Base-by-base conservation (phyloP, 306 rosid species). In the Acmispon strigosus region DNA sequence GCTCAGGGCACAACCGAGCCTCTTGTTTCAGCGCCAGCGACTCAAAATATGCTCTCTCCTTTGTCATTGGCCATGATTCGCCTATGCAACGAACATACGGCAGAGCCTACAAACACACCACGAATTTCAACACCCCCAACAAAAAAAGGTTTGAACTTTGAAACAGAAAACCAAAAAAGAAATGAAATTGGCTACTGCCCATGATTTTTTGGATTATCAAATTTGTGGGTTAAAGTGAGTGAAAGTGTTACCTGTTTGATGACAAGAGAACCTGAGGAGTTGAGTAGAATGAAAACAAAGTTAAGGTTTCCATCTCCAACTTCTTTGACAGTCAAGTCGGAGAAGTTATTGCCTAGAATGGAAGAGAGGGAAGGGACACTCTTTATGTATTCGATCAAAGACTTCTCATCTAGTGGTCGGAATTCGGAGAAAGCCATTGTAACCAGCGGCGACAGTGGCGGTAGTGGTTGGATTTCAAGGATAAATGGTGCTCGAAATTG, bases 261-360 rank as follows among this genome's bases (percentile, higher is more conserved):
- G 86, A 94, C 96, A 43, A 90, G 36, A 69, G 97, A 94, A 37
- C 91, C 95, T 2, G 69, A 18, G 43, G 96, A 75, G 24, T 83
- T 89, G 36, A 79, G 37, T 57, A 90, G 75, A 60, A 94, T 77
- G 89, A 41, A 90, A 68, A 90, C 96, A 34, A 87, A 86, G 59
- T 94, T 94, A 32, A 90, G 90, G 80, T 94, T 90, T n/a, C 97
- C 98, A 73, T 89, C 97, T 34, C 98, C 96, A 54, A 94, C 95
- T 84, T 94, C 97, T 70, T 89, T 84, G 68, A 86, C 68, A 19
- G 73, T 11, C 43, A 94, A 22, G 64, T 73, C 70, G 48, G 89
- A 86, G 37, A 94, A 68, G 34, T 82, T 83, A 70, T 74, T 65
- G 4, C 24, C 88, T 19, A 90, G 85, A 71, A 77, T 82, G 20